Percentiles rank a stretch among this genome's conserved stretches.
These are phyloP conservation scores for Cronartium quercuum DNA, from an alignment of 1,284 basidiomycete species.

Conservation along the genomic window DNA sequence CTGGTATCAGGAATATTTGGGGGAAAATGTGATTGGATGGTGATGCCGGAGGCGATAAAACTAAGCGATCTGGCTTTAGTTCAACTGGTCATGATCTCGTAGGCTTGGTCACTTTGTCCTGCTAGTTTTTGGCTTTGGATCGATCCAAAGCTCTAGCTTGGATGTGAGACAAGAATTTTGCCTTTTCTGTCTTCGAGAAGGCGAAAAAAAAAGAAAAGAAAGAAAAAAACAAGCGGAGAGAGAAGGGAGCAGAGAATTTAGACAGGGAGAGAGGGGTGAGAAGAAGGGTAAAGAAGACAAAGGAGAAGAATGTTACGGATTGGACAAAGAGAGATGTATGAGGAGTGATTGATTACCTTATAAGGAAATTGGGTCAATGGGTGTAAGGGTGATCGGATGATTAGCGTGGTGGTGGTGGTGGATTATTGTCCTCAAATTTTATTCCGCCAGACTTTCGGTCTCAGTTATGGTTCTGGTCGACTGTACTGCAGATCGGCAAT, in stretches of 20 bases:
- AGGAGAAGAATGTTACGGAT: too few species aligned
- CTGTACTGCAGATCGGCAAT: too few species aligned
- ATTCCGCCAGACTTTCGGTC: neutral
- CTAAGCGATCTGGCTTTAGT: neutral
- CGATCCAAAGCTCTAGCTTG: neutral
- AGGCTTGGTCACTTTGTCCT: neutral
- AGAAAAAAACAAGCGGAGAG: neutral
- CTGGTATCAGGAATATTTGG: too few species aligned
- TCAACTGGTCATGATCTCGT: neutral
- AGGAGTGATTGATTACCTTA: neutral
- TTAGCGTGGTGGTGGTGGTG: neutral
- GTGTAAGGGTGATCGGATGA: neutral
- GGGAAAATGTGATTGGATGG: too few species aligned
- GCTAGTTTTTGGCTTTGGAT: too few species aligned
- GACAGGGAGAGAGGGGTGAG: neutral
- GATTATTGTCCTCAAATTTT: neutral
- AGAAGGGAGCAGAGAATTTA: neutral
- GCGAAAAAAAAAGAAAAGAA: neutral
- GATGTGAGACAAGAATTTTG: neutral
- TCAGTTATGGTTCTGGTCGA: neutral
- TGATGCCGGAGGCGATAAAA: neutral
- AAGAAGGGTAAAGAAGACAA: neutral
- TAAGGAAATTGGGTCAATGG: neutral
- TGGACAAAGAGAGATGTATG: neutral
- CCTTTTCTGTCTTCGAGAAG: neutral